Evolutionary conservation across 1,284 basidiomycete genomes (phyloP).

Genomic region (Leccinum colubrinum): DNA sequence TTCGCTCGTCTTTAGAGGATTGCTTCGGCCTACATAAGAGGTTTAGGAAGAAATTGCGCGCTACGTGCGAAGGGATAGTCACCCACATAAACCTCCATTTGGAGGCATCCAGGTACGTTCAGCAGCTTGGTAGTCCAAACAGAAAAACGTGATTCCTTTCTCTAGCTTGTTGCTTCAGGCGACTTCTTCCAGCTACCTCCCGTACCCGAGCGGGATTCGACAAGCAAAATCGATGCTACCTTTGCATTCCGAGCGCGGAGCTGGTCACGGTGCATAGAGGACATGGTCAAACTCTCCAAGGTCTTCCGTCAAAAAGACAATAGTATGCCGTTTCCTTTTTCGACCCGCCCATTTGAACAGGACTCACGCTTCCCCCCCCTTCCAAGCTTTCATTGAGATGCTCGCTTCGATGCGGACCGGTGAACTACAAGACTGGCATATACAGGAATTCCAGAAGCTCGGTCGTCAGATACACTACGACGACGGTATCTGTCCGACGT

Average conservation of each 20-base stretch:
- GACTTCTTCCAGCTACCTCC: constrained; percentile 84
- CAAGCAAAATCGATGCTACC: constrained; percentile 31
- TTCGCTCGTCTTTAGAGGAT: background rate
- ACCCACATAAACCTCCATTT: constrained; percentile 62
- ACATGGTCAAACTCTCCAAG: constrained; percentile 36
- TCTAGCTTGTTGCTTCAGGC: constrained; percentile 69
- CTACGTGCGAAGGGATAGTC: constrained; percentile 41
- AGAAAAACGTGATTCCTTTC: constrained; percentile 4
- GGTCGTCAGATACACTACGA: constrained; percentile 44
- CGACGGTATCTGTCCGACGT: constrained; percentile 62
- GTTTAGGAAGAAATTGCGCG: constrained; percentile 44
- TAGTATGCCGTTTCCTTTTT: constrained; percentile 27
- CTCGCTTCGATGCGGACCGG: constrained; percentile 73
- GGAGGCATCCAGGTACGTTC: constrained; percentile 67
- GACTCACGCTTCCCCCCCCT: background rate
- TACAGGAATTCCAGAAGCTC: constrained; percentile 41
- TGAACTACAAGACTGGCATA: constrained; percentile 33
- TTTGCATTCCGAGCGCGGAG: constrained; percentile 70
- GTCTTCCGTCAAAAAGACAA: constrained; percentile 49
- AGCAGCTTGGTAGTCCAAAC: background rate
- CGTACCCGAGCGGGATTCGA: constrained; percentile 47
- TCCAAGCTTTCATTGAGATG: constrained; percentile 63
- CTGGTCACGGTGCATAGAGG: constrained; percentile 51
- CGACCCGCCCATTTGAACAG: background rate
- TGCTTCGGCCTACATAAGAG: background rate